Percentiles rank a stretch among this genome's conserved stretches.
These are phyloP conservation scores for Leishmania major DNA, from an alignment of 208 protist species.

Conservation along the genomic window DNA sequence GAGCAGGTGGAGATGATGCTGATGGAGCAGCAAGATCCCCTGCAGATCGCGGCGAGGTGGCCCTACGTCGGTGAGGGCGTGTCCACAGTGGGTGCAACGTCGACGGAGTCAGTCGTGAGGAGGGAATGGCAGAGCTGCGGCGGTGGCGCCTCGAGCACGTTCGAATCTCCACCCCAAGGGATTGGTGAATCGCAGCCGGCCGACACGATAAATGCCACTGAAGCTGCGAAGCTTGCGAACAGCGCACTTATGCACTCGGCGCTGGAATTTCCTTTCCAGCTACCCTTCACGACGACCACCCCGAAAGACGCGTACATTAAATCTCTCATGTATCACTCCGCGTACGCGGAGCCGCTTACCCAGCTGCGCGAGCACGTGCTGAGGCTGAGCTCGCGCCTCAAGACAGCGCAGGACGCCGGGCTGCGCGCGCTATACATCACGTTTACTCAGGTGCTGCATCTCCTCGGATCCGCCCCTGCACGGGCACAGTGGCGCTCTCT, in stretches of 20 bases:
- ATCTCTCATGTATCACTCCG: conserved; percentile 45
- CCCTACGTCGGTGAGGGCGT: neutral
- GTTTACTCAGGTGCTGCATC: conserved; percentile 29
- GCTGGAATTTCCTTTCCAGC: conserved; percentile 37
- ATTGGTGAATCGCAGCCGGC: neutral
- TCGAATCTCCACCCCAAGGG: neutral
- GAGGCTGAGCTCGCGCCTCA: conserved; percentile 56
- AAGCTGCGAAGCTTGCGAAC: conserved; percentile 7
- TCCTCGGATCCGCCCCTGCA: neutral
- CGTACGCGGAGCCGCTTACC: conserved; percentile 43
- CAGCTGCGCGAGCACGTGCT: conserved; percentile 42
- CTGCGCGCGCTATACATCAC: conserved; percentile 44
- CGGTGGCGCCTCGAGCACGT: neutral
- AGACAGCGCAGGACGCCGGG: conserved; percentile 43
- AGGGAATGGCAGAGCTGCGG: neutral
- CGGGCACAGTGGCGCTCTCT: conserved; percentile 24
- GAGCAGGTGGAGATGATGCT: conserved; percentile 40
- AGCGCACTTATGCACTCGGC: conserved; percentile 20
- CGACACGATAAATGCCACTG: neutral
- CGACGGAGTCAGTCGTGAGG: neutral
- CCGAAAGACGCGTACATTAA: conserved; percentile 49
- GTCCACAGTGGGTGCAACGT: neutral
- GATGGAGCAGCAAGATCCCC: conserved; percentile 53
- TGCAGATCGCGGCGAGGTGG: neutral
- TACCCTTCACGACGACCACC: conserved; percentile 52